Evolutionary conservation across 129 eudicot genomes (phyloP), one percentile per base, ranked within the genome.

Genomic region (Saussurea involucrata): DNA sequence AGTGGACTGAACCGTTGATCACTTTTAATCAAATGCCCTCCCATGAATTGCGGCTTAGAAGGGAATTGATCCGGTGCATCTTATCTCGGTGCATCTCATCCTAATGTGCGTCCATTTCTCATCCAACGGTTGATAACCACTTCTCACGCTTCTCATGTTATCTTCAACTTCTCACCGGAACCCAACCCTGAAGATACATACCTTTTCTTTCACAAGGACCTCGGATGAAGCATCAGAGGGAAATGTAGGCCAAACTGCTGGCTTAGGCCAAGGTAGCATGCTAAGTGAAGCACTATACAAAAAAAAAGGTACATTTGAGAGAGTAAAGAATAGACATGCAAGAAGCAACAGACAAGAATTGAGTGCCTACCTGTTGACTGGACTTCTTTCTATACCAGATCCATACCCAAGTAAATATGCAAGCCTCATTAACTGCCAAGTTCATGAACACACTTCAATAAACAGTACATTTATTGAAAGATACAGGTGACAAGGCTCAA

Each of bases 181-280:
- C n/a, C n/a, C n/a, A n/a, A n/a, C n/a, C n/a, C n/a, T n/a, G n/a
- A n/a, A n/a, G 3, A 66, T 70, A 78, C 71, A 68, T 78, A 86
- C 98, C 88, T 89, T 95, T 85, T 95, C 99, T 88, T 92, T 92
- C 73, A 15, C 82, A 73, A 85, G 85, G 29, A 88, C 94, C 78
- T 86, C 89, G 21, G 96, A 78, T 69, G 94, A 88, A 78, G 91
- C 94, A 79, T 92, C 89, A 60, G 94, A 77, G 34, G 96, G 94
- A 85, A 92, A 80, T 67, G 86, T 79, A 74, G 99, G 99, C 97
- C 97, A 92, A 78, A 74, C 79, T 33, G 90, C 92, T 83, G 97
- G 97, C 82, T 85, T 95, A 40, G 99, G 97, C 96, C 99, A 95
- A 34, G 99, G 97, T 68, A 92, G 78, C 97, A 95, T 95, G 88